phyloP scores from a whole-genome alignment of 1,284 basidiomycete species.

The Microbotryum scabiosae region DNA sequence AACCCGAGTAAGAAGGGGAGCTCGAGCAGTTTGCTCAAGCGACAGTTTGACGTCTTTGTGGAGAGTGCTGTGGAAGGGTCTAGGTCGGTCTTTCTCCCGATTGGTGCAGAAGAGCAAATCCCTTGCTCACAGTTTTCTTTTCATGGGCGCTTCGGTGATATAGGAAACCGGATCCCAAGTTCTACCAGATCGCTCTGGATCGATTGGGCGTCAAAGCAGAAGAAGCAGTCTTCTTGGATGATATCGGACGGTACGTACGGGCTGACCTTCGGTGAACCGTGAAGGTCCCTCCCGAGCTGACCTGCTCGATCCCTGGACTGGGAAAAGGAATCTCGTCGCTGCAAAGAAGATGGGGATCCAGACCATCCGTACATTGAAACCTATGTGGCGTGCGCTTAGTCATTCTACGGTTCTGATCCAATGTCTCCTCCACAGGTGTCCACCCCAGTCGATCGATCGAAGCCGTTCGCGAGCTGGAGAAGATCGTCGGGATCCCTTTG shows the following conservation, averaged over 20 bases:
- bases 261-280: not conserved
- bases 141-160: not conserved
- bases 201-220: constrained; percentile 34
- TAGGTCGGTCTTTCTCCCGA: constrained; percentile 26
- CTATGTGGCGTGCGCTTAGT: not conserved
- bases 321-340: constrained; percentile 36
- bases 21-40: constrained; percentile 23
- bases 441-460: constrained; percentile 10
- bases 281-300: not conserved
- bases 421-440: not conserved
- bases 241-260: constrained; percentile 34
- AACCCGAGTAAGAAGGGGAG: constrained; percentile 2
- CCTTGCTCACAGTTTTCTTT: not conserved
- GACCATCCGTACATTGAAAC: constrained; percentile 38
- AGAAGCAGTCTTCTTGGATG: constrained; percentile 40
- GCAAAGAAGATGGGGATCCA: constrained; percentile 38
- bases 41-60: constrained; percentile 38
- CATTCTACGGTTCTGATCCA: not conserved
- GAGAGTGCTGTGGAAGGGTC: constrained; percentile 39
- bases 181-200: constrained; percentile 38
- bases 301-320: not conserved
- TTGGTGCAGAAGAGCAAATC: not conserved
- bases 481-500: constrained; percentile 7
- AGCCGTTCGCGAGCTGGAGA: constrained; percentile 16
- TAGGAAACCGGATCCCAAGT: constrained; percentile 40